Evolutionary conservation across 2,329 filamentous ascomycete species (phyloP), one percentile per base, ranked within the genome.

Genomic region (Dendrostoma leiphaemia): DNA sequence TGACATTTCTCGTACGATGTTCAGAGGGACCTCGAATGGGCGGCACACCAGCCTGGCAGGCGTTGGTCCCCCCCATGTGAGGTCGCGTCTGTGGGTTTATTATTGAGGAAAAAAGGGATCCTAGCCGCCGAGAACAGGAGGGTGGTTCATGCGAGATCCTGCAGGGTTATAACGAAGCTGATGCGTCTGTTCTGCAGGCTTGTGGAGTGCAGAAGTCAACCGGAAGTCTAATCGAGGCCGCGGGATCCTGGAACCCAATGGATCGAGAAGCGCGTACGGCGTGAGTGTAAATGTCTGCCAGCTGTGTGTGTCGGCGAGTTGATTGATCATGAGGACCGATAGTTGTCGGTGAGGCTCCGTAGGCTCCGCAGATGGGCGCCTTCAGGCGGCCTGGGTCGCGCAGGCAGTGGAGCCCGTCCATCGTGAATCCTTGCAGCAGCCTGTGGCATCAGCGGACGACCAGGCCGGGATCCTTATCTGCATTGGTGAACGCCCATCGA

Each of bases 331-430:
- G 54, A 54, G 38, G 35, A 49, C 17, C 44, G 48, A 34, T 48
- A 54, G 51, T 38, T 57, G 54, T 57, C 54, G 54, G 54, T 57
- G 54, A 57, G 54, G 34, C 40, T 53, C 54, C 54, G 51, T 50
- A 41, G 51, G 51, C 45, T 45, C 47, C 44, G 41, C 32, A 24
- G 46, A 41, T 48, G 54, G 46, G 53, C 48, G 47, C 46, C 21
- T 46, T 37, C 47, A 38, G 31, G 48, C 28, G 41, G 51, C 51
- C 54, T 50, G 19, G 35, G 47, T 43, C 53, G 23, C 47, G 48
- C 53, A 48, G 19, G 49, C 45, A n/a, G 53, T 56, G 53, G 53
- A 32, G 43, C 38, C 23, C 19, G 44, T 46, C 28, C 44, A 46
- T 46, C 19, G 44, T 17, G 28, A 46, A 46, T 46, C 44, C 26